Conservation (phyloP, 768 basidiomycete species). For the Dentipellis sp. region DNA sequence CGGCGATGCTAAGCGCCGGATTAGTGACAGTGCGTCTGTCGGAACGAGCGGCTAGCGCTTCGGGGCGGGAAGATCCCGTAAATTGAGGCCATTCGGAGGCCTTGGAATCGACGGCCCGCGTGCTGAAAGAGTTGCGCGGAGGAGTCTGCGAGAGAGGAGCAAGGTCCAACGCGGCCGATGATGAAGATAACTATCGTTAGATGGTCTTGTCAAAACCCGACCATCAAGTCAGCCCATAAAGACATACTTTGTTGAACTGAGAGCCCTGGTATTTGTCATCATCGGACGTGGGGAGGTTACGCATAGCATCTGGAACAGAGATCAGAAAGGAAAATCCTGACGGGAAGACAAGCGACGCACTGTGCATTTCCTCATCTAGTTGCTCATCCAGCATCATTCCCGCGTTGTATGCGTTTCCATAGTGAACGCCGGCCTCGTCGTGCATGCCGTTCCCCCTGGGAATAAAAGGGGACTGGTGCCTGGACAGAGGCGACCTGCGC, state of each 20-base stretch:
- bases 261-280: slow-evolving; percentile 74
- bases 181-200: slow-evolving; percentile 56
- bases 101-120: slow-evolving; percentile 49
- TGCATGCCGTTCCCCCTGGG: slow-evolving; percentile 43
- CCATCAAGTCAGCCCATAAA: neutral
- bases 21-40: slow-evolving; percentile 72
- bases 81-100: slow-evolving; percentile 96
- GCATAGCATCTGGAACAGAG: slow-evolving; percentile 63
- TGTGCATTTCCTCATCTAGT: slow-evolving; percentile 90
- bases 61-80: slow-evolving; percentile 53
- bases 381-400: slow-evolving; percentile 93
- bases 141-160: slow-evolving; percentile 83
- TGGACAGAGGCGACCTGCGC: slow-evolving; percentile 47
- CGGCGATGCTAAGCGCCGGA: slow-evolving; percentile 46
- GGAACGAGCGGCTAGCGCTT: slow-evolving; percentile 40
- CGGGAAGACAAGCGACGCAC: slow-evolving; percentile 34
- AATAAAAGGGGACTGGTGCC: slow-evolving; percentile 42
- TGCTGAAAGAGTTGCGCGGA: slow-evolving; percentile 48
- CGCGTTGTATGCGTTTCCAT: slow-evolving; percentile 63
- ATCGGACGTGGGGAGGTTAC: slow-evolving; percentile 78
- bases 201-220: neutral
- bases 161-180: slow-evolving; percentile 88
- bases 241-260: slow-evolving; percentile 54
- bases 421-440: slow-evolving; percentile 49
- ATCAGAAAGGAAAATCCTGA: slow-evolving; percentile 5